A percentile compares a stretch with the other conserved stretches of the same genome.
Evolutionary conservation across 371 early-diverging fungal species (phyloP).

Genomic region (Phascolomyces articulosus): DNA sequence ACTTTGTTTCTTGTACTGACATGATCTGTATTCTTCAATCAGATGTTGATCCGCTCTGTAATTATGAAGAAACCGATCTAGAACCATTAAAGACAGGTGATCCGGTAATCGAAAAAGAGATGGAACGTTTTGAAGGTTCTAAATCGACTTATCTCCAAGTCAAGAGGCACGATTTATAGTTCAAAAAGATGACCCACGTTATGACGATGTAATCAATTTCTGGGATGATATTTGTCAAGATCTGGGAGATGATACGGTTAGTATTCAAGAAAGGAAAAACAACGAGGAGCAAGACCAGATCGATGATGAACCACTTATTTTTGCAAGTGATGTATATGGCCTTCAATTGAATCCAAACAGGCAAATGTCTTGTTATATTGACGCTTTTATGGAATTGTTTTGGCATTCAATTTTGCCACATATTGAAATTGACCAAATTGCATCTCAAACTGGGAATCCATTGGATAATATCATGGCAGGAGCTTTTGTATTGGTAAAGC

Average conservation of each 20-base stretch:
- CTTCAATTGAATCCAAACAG: background rate
- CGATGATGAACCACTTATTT: background rate
- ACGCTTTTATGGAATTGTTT: background rate
- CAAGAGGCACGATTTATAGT: too few relatives aligned
- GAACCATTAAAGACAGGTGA: background rate
- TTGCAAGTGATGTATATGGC: background rate
- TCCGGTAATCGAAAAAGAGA: background rate
- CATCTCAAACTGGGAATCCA: background rate
- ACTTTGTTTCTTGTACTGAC: background rate
- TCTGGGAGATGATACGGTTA: too few relatives aligned
- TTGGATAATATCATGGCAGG: background rate
- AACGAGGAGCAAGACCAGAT: too few relatives aligned
- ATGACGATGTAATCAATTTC: background rate
- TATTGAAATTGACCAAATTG: background rate
- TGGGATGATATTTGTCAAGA: background rate
- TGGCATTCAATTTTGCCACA: background rate
- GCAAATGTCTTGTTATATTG: background rate
- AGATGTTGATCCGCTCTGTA: background rate
- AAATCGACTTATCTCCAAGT: too few relatives aligned
- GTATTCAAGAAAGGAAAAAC: too few relatives aligned
- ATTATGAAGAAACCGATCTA: background rate
- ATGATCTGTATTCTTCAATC: background rate
- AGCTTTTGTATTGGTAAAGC: background rate
- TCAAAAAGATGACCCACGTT: background rate
- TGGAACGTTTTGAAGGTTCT: background rate